These are phyloP conservation scores for Periconia sp. DNA, from an alignment of 2,329 filamentous ascomycete genomes.

Conservation along the genomic window DNA sequence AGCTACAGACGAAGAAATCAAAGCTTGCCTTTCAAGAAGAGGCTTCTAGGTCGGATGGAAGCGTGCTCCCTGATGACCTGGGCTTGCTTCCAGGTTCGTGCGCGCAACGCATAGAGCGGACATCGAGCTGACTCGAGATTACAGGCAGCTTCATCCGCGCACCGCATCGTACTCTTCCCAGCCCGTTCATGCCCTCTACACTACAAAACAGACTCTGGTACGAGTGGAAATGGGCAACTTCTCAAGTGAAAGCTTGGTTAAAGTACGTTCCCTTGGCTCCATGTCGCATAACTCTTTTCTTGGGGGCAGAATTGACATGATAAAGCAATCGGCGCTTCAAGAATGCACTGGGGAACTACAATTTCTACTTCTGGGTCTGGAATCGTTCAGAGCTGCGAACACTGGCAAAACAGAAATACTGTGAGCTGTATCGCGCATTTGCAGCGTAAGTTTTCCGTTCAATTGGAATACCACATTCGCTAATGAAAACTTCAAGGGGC, in stretches of 20 bases:
- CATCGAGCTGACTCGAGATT: constrained; percentile 1
- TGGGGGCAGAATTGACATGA: background rate
- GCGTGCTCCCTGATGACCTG: constrained; percentile 17
- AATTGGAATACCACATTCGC: no score
- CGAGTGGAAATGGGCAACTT: constrained; percentile 17
- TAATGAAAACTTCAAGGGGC: no score
- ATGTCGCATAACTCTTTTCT: background rate
- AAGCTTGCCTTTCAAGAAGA: constrained; percentile 7
- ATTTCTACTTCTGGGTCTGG: constrained; percentile 1
- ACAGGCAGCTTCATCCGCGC: constrained; percentile 20
- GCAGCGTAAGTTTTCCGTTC: constrained; percentile 57
- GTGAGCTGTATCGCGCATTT: constrained; percentile 66
- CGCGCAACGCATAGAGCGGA: background rate
- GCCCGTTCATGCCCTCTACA: no score
- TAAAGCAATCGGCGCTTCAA: background rate
- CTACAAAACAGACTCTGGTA: constrained; percentile 11
- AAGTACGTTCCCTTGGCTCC: constrained; percentile 9
- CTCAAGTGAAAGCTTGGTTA: constrained; percentile 3
- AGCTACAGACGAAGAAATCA: background rate
- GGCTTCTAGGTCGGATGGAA: no score
- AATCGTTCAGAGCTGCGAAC: background rate
- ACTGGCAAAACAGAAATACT: constrained; percentile 64
- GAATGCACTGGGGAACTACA: no score
- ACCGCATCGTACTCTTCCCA: constrained; percentile 3
- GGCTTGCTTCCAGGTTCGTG: constrained; percentile 23